Conservation (phyloP, 805 yeast genomes). For the Scheffersomyces lignosus region DNA sequence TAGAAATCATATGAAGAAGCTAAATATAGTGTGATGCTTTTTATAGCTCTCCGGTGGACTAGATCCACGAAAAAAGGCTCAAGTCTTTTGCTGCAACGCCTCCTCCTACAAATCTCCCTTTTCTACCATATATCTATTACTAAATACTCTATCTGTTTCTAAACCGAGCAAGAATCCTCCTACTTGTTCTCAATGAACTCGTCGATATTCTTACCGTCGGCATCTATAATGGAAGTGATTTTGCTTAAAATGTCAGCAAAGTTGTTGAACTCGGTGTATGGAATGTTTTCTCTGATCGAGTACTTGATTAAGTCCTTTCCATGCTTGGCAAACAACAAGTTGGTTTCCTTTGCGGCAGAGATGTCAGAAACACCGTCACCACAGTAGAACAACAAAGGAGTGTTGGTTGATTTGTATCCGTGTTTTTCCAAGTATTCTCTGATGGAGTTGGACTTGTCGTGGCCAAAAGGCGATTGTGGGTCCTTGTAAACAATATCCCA, state of each 20-base stretch:
- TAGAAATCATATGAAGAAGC: too few species aligned
- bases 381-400: constrained; percentile 79
- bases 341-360: constrained; percentile 93
- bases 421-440: constrained; percentile 41
- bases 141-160: too few species aligned
- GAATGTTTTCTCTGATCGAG: constrained; percentile 78
- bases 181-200: constrained; percentile 7
- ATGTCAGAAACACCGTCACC: constrained; percentile 98
- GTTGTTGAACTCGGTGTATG: constrained; percentile 78
- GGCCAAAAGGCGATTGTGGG: constrained; percentile 82
- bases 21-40: too few species aligned
- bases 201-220: constrained; percentile 7
- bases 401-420: constrained; percentile 24
- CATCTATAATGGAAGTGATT: constrained; percentile 52
- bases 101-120: too few species aligned
- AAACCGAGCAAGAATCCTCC: too few species aligned
- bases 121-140: too few species aligned
- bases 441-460: constrained; percentile 87
- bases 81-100: too few species aligned
- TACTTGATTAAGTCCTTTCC: constrained; percentile 88
- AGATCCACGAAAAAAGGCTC: too few species aligned
- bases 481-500: constrained; percentile 90
- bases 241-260: constrained; percentile 72
- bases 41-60: too few species aligned
- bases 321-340: constrained; percentile 86